Evolutionary conservation across 495 filamentous ascomycete genomes (phyloP).

Genomic region (Aspergillus nidulans): DNA sequence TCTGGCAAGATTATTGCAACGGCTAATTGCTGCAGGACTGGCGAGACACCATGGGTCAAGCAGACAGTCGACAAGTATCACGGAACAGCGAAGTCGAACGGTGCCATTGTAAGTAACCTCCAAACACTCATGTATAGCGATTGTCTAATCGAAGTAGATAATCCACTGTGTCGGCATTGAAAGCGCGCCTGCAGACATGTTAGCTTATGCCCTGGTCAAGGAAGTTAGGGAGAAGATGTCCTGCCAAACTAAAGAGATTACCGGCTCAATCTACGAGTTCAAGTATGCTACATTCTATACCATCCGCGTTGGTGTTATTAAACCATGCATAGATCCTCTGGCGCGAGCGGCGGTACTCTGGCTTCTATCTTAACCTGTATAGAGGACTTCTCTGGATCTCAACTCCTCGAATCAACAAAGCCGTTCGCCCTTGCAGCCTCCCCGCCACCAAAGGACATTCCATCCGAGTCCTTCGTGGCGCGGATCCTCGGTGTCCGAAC

Average conservation of each 20-base stretch:
- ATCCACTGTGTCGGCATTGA: slow-evolving; percentile 85
- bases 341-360: slow-evolving; percentile 72
- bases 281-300: slow-evolving; percentile 31
- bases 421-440: slow-evolving; percentile 68
- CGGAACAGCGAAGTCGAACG: slow-evolving; percentile 63
- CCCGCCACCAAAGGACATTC: slow-evolving; percentile 36
- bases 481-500: slow-evolving; percentile 57
- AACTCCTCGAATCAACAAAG: slow-evolving; percentile 50
- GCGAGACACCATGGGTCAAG: slow-evolving; percentile 77
- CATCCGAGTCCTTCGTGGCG: slow-evolving; percentile 27
- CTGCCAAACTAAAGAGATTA: slow-evolving; percentile 53
- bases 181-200: slow-evolving; percentile 76
- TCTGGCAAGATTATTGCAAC: not conserved
- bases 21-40: slow-evolving; percentile 51
- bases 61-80: slow-evolving; percentile 80
- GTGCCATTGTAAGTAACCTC: slow-evolving; percentile 62
- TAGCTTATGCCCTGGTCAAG: slow-evolving; percentile 65
- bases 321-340: slow-evolving; percentile 33
- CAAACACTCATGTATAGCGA: not conserved
- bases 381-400: slow-evolving; percentile 53
- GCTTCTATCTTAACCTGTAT: slow-evolving; percentile 59
- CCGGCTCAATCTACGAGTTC: slow-evolving; percentile 57
- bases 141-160: slow-evolving; percentile 48
- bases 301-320: not conserved
- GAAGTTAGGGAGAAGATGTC: slow-evolving; percentile 57